Conservation (phyloP, 1,284 basidiomycete genomes). For the Jaminaea rosea region DNA sequence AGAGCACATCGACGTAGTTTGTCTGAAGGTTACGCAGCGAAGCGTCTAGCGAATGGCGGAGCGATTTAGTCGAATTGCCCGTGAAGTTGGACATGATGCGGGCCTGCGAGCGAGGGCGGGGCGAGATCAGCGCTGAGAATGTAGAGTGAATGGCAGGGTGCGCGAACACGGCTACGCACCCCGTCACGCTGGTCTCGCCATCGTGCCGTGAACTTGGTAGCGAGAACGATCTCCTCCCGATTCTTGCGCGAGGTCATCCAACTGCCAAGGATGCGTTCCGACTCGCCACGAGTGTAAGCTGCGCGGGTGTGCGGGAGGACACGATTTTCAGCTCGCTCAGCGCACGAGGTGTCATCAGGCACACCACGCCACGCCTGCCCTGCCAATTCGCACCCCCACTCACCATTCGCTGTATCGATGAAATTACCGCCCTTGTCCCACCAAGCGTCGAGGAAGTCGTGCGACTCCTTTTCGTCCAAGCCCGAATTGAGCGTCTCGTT, state of each 20-base stretch:
- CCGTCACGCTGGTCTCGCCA: constrained; percentile 18
- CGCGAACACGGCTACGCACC: too few species aligned
- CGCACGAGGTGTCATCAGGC: too few species aligned
- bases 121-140: too few species aligned
- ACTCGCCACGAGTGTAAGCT: constrained; percentile 54
- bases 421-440: constrained; percentile 50
- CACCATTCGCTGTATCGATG: constrained; percentile 54
- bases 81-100: constrained; percentile 47
- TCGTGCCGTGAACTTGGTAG: constrained; percentile 53
- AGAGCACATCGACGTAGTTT: constrained; percentile 52
- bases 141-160: too few species aligned
- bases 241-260: constrained; percentile 54
- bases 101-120: too few species aligned
- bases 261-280: constrained; percentile 56
- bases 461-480: constrained; percentile 18
- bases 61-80: constrained; percentile 50
- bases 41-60: constrained; percentile 20
- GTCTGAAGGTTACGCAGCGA: constrained; percentile 58
- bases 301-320: too few species aligned
- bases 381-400: too few species aligned
- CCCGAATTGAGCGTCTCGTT: too few species aligned
- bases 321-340: too few species aligned
- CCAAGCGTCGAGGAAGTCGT: constrained; percentile 24
- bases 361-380: too few species aligned
- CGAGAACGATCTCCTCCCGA: constrained; percentile 55